Evolutionary conservation across 257 asterid genomes (phyloP), one percentile per base, ranked within the genome.

Genomic region (Penstemon barbatus): DNA sequence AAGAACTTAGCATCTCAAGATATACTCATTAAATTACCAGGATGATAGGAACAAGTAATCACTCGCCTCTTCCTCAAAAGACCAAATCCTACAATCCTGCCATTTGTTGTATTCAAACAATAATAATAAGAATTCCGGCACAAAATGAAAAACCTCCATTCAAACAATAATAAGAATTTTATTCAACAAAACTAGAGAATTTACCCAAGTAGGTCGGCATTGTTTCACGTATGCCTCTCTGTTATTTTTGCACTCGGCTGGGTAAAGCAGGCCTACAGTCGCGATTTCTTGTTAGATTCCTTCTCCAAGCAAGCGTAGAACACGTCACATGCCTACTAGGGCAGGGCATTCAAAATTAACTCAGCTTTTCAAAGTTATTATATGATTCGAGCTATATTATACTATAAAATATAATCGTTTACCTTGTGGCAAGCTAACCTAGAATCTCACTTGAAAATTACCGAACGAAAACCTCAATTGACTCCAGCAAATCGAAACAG

Each of bases 161-260:
- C 39, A 15, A 12, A 52, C 71, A 66, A 62, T 39, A 6, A 6
- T 18, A 36, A 61, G 15, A 8, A 68, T 9, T 10, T n/a, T n/a
- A n/a, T 54, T 7, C 5, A 45, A 25, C 33, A 25, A 25, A 25
- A 9, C 54, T 49, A 49, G 1, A 61, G 37, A 80, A 72, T 84
- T 77, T 74, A 90, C 99, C 99, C 99, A 93, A 65, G 95, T 88
- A 2, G 91, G 86, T 65, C 97, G 70, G 82, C 99, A 93, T 69
- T 83, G 86, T 39, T 87, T 90, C 77, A 60, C 96, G 61, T 60
- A 93, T 12, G 62, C 82, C 51, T 79, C 92, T 81, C 97, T 81
- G 37, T 63, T 52, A 71, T 79, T 85, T 88, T 83, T 87, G 92
- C 99, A 93, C n/a, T 93, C 96, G 12, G 65, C 77, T 1, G 99